Base-by-base conservation (phyloP, 768 basidiomycete genomes). In the Pilatotrama ljubarskyi region DNA sequence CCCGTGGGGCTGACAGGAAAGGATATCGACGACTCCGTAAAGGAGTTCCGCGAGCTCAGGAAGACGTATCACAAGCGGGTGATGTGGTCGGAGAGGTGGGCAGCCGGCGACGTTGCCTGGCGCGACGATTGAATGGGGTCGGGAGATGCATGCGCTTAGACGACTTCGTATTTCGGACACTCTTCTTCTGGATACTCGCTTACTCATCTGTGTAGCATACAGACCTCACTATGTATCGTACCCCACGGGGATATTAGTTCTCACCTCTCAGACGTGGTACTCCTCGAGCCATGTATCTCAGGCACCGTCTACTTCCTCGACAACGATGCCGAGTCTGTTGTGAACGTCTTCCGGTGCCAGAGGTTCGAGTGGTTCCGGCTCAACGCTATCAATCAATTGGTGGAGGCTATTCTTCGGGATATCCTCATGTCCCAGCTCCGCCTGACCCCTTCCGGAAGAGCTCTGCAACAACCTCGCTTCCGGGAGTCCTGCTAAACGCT, bases 61-160 rank as follows among this genome's bases (percentile, higher is more conserved):
- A 95, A 93, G 75, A 80, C 82, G n/a, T 98, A 94, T 73, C 95
- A 98, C 72, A 97, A 96, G 74, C 81, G 95, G 17, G 87, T 86
- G 2, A 87, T 96, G 70, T 97, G 93, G 91, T 84, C 86, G 17
- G 91, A 94, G 69, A 80, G 88, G 65, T 98, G 95, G 93, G 78
- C 85, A 0, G 80, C 83, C 35, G 92, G 91, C 2, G 87, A 93
- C 65, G 93, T 98, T 7, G 80, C 82, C 26, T 97, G 95, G 94
- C 80, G 86, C 64, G 90, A 93, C 51, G 82, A 88, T 58, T 84
- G 69, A 76, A 3, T 14, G 18, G 22, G 17, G 47, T 32, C 20
- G 20, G 5, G 22, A 1, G 7, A 4, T 17, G 11, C 43, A 44
- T 11, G 25, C 35, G 35, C 10, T n/a, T n/a, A 2, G 11, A 10